phyloP scores from a whole-genome alignment of 2,329 filamentous ascomycete species.

The Didymella pinodella region DNA sequence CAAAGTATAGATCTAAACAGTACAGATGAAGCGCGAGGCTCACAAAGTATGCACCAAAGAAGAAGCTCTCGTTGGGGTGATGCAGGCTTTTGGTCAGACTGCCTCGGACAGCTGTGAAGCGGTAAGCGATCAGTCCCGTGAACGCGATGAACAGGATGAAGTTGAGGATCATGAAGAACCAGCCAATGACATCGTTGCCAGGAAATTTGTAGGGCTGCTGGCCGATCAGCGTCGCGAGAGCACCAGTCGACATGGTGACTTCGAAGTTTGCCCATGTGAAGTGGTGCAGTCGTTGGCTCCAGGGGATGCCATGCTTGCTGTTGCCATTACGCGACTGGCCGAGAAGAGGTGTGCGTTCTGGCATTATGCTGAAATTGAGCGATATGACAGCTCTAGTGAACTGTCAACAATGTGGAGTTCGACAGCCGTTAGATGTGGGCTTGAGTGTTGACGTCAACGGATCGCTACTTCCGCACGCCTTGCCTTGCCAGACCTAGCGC shows the following conservation, averaged over 20 bases:
- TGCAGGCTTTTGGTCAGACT: constrained; percentile 63
- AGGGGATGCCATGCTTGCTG: constrained; percentile 23
- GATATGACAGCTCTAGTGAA: neutral
- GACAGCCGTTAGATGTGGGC: neutral
- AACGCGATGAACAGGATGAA: constrained; percentile 68
- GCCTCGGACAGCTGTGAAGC: constrained; percentile 61
- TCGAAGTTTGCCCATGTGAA: constrained; percentile 71
- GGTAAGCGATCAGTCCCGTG: constrained; percentile 66
- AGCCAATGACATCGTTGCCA: constrained; percentile 69
- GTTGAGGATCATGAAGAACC: constrained; percentile 72
- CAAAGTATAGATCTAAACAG: constrained; percentile 65
- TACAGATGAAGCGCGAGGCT: constrained; percentile 58
- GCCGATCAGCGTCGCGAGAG: constrained; percentile 68
- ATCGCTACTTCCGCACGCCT: constrained; percentile 3
- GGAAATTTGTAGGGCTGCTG: constrained; percentile 66
- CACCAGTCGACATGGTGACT: constrained; percentile 76
- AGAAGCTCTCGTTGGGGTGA: constrained; percentile 73
- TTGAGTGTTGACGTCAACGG: constrained; percentile 18
- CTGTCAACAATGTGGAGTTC: neutral
- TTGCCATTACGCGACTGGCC: constrained; percentile 13
- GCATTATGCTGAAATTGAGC: constrained; percentile 10
- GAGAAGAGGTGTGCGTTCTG: constrained; percentile 13
- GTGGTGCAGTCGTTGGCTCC: constrained; percentile 34
- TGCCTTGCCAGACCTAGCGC: constrained; percentile 2
- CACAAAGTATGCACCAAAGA: constrained; percentile 75